Base-by-base conservation (phyloP, 306 rosid species). In the Prosopis cineraria region DNA sequence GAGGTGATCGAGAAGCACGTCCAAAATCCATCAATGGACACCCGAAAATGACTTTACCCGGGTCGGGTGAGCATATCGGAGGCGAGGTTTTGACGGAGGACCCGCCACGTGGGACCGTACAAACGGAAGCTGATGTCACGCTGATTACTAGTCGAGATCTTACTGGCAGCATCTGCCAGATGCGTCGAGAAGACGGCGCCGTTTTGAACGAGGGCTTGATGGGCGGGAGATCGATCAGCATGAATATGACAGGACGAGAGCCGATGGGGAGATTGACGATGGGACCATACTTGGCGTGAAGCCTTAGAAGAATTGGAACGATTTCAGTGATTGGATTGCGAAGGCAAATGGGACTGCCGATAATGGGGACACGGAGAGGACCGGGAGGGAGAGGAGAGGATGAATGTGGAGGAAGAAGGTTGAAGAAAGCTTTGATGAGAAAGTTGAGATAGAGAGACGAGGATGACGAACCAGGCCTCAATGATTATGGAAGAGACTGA, bases 401-500 rank as follows among this genome's bases (percentile, higher is more conserved):
- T 2, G 19, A 22, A 56, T 20, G 40, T 14, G 75, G 30, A 9
- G 8, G 11, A 37, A 37, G 65, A 30, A 14, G 41, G 7, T 24
- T 56, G 33, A 62, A 30, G 65, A 79, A 4, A 40, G 83, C 58
- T 72, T 20, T 53, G 30, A 79, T 2, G 44, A 43, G 7, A 6
- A 73, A 7, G 50, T 7, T 13, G 11, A 71, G 69, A 43, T 37
- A 58, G 39, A 78, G 24, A 1, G 82, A 59, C 6, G 66, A 29
- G n/a, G 53, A 78, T 6, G 55, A 36, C 17, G 82, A 70, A 78
- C 77, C 77, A 78, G 3, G 5, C 10, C 68, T 53, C 75, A 68
- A 68, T 59, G 66, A 14, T 59, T 59, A 56, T 3, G 19, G 63
- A 0, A 10, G 3, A 3, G n/a, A 3, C 44, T 40, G 12, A 40